phyloP scores from a whole-genome alignment of 75 land plant species.

The Picea sitchensis region DNA sequence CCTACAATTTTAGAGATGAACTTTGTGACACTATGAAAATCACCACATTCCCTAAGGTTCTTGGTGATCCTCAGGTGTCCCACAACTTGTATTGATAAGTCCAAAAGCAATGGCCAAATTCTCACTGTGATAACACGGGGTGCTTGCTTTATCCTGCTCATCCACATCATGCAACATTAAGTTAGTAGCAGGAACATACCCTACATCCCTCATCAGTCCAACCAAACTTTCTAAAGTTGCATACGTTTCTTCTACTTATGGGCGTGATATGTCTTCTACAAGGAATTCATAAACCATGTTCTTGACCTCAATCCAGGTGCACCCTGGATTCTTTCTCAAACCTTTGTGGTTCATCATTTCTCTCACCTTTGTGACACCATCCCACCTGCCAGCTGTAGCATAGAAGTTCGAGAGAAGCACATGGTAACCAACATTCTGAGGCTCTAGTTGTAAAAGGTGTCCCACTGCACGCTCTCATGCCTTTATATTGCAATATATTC shows the following conservation, averaged over 20 bases:
- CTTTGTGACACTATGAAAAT: neutral
- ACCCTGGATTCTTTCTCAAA: constrained; percentile 5
- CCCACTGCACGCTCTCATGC: constrained; percentile 14
- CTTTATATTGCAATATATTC: constrained; percentile 14
- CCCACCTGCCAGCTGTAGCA: constrained; percentile 15
- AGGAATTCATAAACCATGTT: constrained; percentile 1
- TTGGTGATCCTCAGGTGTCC: neutral
- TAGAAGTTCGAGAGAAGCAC: constrained; percentile 21
- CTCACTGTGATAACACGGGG: neutral
- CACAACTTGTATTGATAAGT: neutral
- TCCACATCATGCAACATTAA: neutral
- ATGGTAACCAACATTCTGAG: constrained; percentile 15
- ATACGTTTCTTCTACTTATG: neutral
- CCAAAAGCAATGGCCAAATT: neutral
- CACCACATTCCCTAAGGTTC: neutral
- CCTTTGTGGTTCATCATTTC: constrained; percentile 5
- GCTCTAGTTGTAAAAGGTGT: constrained; percentile 10
- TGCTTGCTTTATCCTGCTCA: neutral
- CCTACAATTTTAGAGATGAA: neutral
- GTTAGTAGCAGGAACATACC: neutral
- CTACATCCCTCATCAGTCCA: constrained; percentile 5
- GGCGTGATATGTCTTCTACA: neutral
- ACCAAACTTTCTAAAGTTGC: neutral
- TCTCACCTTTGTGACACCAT: neutral
- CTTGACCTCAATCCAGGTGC: constrained; percentile 15